A percentile compares a stretch with the other conserved stretches of the same genome.
Evolutionary conservation across 2,329 filamentous ascomycete species (phyloP).

Genomic region (Tolypocladium amazonense): DNA sequence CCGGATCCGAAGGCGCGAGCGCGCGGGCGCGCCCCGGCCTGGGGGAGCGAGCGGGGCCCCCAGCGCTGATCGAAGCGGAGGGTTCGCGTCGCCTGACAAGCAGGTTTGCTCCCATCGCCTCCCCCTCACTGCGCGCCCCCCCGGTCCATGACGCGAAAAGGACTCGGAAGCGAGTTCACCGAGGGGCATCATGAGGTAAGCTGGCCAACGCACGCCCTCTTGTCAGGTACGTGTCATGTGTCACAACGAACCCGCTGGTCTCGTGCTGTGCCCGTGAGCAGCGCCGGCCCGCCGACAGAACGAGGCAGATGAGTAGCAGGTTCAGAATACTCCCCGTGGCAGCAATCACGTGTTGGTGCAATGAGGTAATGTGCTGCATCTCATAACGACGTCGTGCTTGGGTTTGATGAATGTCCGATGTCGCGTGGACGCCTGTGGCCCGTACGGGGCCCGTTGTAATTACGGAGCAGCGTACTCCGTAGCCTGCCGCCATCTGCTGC

Average conservation of each 20-base stretch:
- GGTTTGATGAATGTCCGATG: too few species aligned
- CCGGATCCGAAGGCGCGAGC: not conserved
- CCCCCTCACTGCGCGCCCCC: not conserved
- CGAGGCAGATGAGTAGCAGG: too few species aligned
- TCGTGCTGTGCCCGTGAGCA: not conserved
- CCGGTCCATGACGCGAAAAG: not conserved
- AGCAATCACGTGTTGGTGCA: not conserved
- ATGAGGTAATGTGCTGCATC: not conserved
- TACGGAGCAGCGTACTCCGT: too few species aligned
- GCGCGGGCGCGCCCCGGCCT: not conserved
- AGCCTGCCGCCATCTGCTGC: too few species aligned
- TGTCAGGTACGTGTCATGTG: not conserved
- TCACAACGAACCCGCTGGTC: not conserved
- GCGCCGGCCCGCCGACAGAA: not conserved
- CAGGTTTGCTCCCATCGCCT: not conserved
- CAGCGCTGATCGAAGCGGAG: not conserved
- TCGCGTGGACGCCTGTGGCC: too few species aligned
- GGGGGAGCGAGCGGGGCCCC: not conserved
- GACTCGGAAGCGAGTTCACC: not conserved
- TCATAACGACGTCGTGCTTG: too few species aligned
- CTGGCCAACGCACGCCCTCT: not conserved
- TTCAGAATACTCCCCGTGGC: not conserved
- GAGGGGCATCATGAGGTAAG: not conserved
- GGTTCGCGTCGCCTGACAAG: not conserved
- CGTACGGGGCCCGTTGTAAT: too few species aligned